These are phyloP conservation scores for Linum lewisii DNA, from an alignment of 345 rosid species.

Conservation along the genomic window DNA sequence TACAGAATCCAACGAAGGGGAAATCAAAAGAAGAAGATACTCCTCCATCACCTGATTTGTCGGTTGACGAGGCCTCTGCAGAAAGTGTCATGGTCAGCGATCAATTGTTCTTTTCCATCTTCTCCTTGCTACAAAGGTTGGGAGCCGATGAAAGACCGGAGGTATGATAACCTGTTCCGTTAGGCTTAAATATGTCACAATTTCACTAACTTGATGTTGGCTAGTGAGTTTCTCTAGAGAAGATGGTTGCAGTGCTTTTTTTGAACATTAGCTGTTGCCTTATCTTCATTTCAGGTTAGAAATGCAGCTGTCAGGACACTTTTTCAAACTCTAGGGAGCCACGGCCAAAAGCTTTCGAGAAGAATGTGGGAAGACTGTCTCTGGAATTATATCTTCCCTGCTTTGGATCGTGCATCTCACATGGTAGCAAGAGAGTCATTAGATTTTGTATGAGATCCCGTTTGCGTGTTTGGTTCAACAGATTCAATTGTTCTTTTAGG, in stretches of 20 bases:
- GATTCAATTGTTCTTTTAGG: conserved; percentile 38
- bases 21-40: conserved; percentile 32
- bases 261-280: neutral
- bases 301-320: conserved; percentile 94
- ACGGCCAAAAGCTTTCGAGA: conserved; percentile 82
- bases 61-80: conserved; percentile 23
- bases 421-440: conserved; percentile 43
- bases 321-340: conserved; percentile 87
- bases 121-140: conserved; percentile 84
- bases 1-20: conserved; percentile 32
- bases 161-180: conserved; percentile 44
- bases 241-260: too few relatives aligned
- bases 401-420: conserved; percentile 78
- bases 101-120: conserved; percentile 71
- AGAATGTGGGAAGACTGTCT: conserved; percentile 99
- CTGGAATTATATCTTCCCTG: conserved; percentile 92
- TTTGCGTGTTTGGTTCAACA: conserved; percentile 9
- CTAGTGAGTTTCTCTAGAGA: too few relatives aligned
- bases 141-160: conserved; percentile 97
- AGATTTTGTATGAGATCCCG: conserved; percentile 6
- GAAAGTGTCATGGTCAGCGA: conserved; percentile 36
- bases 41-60: conserved; percentile 19
- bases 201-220: neutral
- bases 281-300: conserved; percentile 53
- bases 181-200: too few relatives aligned